Conservation (phyloP, 2,329 filamentous ascomycete species). For the Phyllosticta capitalensis region DNA sequence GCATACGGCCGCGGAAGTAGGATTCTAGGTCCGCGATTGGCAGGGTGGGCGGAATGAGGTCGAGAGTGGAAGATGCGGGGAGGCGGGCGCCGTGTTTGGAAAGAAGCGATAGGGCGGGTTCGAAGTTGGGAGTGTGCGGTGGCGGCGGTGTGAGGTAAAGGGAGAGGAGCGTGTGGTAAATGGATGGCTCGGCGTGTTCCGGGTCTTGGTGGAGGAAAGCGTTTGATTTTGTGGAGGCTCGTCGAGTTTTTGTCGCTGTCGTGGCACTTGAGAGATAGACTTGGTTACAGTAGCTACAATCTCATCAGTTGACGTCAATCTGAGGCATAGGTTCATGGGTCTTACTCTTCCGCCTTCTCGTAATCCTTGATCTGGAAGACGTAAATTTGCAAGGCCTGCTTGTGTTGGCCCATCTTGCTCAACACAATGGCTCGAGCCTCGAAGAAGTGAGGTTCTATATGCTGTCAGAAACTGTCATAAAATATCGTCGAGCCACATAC, state of each 20-base stretch:
- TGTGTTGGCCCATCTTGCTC: conserved; percentile 90
- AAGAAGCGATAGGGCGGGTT: conserved; percentile 76
- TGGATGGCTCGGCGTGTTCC: conserved; percentile 57
- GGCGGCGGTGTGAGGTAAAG: conserved; percentile 77
- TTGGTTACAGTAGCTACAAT: conserved; percentile 63
- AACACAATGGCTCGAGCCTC: conserved; percentile 85
- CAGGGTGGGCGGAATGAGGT: conserved; percentile 72
- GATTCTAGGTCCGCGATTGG: conserved; percentile 71
- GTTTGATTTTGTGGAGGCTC: conserved; percentile 1
- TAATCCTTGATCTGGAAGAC: conserved; percentile 89
- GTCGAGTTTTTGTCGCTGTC: conserved; percentile 22
- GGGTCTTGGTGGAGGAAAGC: conserved; percentile 33
- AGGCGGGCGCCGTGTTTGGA: conserved; percentile 86
- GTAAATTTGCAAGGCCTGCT: conserved; percentile 93
- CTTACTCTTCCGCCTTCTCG: conserved; percentile 79
- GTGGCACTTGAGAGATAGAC: conserved; percentile 48
- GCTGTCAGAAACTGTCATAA: conserved; percentile 4
- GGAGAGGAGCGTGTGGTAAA: conserved; percentile 84
- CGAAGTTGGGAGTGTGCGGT: conserved; percentile 61
- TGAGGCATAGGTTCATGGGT: background rate
- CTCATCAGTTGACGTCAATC: conserved; percentile 42
- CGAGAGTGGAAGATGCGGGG: conserved; percentile 75
- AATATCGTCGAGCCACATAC: conserved; percentile 37
- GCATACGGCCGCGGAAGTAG: conserved; percentile 87
- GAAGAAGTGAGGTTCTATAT: conserved; percentile 68